Conservation (phyloP, 306 rosid genomes). For the Quercus alba region DNA sequence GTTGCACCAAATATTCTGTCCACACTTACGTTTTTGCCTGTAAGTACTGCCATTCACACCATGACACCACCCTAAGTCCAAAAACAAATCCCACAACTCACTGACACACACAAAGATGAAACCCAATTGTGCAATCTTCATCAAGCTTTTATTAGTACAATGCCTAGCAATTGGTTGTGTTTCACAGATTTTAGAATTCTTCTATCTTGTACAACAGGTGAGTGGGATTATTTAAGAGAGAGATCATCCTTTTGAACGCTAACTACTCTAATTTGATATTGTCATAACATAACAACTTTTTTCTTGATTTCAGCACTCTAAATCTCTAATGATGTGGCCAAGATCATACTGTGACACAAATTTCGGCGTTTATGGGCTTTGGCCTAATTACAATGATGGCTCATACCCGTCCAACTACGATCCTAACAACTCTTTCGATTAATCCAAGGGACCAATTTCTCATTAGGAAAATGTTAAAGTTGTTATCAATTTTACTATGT, state of each 20-base stretch:
- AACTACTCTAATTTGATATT: no score
- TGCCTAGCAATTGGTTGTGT: conserved; percentile 8
- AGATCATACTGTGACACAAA: conserved; percentile 6
- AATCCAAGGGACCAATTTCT: conserved; percentile 15
- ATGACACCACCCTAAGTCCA: background rate
- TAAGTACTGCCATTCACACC: background rate
- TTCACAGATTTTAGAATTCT: conserved; percentile 29
- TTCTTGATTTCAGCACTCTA: background rate
- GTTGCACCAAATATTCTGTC: background rate
- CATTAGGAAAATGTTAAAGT: background rate
- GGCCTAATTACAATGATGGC: conserved; percentile 36
- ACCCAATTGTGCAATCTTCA: background rate
- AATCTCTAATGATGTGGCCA: conserved; percentile 1
- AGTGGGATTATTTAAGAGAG: background rate
- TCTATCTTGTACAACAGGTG: conserved; percentile 43
- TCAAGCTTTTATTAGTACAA: conserved; percentile 22
- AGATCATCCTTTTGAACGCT: background rate
- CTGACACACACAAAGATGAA: background rate
- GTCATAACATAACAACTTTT: no score
- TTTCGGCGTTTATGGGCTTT: conserved; percentile 32
- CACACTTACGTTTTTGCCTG: background rate
- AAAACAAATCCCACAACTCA: background rate
- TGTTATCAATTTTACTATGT: no score
- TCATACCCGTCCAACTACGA: conserved; percentile 28
- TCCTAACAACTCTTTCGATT: conserved; percentile 11